phyloP scores from a whole-genome alignment of 139 green algal species.

The Astrephomene gubernaculifera region DNA sequence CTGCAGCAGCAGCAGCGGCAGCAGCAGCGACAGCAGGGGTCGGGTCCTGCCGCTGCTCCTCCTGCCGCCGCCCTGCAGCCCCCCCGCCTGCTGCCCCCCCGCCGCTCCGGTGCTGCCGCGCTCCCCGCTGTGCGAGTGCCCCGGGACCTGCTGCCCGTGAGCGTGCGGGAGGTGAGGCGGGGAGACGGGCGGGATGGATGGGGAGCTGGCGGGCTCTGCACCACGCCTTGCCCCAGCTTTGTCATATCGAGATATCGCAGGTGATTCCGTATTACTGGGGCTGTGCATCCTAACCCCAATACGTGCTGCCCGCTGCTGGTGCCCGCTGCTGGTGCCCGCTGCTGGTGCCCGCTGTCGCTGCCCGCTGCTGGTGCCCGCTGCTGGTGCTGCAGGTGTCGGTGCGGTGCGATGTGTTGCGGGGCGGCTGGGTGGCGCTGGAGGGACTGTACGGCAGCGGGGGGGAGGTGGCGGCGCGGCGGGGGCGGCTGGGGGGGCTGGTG shows the following conservation, averaged over 20 bases:
- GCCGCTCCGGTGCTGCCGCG: too few relatives aligned
- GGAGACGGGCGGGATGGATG: not conserved
- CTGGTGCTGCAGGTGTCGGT: not conserved
- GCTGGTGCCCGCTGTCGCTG: too few relatives aligned
- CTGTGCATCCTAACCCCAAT: too few relatives aligned
- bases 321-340: too few relatives aligned
- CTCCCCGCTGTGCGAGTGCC: too few relatives aligned
- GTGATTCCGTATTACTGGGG: too few relatives aligned
- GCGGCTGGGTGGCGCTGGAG: not conserved
- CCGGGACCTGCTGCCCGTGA: not conserved
- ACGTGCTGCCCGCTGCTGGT: too few relatives aligned
- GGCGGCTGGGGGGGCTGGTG: not conserved
- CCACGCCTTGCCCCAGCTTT: too few relatives aligned
- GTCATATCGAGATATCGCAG: too few relatives aligned
- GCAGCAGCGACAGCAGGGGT: not conserved
- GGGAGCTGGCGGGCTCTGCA: not conserved
- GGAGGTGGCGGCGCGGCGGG: not conserved
- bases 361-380: too few relatives aligned
- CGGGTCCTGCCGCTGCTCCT: not conserved
- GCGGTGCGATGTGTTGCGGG: not conserved
- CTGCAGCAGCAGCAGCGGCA: not conserved
- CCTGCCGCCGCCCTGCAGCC: not conserved
- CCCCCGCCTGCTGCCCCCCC: not conserved
- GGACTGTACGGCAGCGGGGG: not conserved
- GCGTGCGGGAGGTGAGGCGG: not conserved